Percentiles rank a stretch among this genome's conserved stretches.
Conservation (phyloP, 495 filamentous ascomycete genomes). For the Bombardia bombarda region DNA sequence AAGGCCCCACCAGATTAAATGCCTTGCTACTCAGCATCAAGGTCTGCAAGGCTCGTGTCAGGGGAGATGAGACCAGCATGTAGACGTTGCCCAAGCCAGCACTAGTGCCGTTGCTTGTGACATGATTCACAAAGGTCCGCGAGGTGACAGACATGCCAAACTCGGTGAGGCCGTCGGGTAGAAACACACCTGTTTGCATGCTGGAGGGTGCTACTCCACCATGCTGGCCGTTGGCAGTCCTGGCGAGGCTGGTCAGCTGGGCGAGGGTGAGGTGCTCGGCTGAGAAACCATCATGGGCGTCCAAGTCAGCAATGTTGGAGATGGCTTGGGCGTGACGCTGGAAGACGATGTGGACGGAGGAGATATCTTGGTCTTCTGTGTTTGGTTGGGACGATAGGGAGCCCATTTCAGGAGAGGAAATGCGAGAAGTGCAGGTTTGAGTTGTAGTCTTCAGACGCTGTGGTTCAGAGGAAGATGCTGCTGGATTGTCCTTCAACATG, state of each 20-base stretch:
- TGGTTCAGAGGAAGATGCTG: too few relatives aligned
- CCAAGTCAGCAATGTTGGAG: not conserved
- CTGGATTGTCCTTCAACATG: too few relatives aligned
- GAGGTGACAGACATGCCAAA: not conserved
- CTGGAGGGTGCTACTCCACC: too few relatives aligned
- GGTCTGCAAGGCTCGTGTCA: not conserved
- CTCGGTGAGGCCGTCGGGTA: constrained; percentile 1
- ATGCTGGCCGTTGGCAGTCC: not conserved
- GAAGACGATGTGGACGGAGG: not conserved
- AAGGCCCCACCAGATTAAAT: not conserved
- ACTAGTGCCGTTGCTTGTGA: not conserved
- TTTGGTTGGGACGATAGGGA: too few relatives aligned
- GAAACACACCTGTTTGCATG: not conserved
- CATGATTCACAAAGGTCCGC: not conserved
- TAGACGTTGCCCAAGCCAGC: not conserved
- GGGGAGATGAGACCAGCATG: constrained; percentile 1
- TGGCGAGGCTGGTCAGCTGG: not conserved
- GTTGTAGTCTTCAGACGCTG: too few relatives aligned
- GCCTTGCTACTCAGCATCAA: not conserved
- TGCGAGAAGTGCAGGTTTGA: too few relatives aligned
- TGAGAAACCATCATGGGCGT: not conserved
- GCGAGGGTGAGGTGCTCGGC: not conserved
- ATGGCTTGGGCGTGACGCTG: constrained; percentile 2
- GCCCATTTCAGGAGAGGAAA: too few relatives aligned
- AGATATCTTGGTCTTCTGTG: not conserved